Base-by-base conservation (phyloP, 257 asterid genomes). In the Capsicum chinense region DNA sequence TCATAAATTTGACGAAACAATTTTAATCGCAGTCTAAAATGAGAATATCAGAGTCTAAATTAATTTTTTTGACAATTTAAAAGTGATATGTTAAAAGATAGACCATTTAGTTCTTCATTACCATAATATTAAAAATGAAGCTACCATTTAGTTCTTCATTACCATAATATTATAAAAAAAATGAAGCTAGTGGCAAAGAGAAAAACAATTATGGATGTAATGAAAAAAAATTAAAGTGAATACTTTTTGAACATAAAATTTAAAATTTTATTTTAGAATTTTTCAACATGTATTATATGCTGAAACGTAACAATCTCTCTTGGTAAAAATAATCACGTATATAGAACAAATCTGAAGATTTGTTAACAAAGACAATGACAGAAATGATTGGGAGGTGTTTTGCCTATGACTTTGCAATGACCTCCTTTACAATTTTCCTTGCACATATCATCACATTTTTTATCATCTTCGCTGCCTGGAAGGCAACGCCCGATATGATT, bases 361-460 rank as follows among this genome's bases (percentile, higher is more conserved):
- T 73, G n/a, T 82, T 21, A 83, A 56, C 85, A 83, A 48, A 68
- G 56, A 14, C 85, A 83, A 66, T 83, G 85, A n/a, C 85, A 83
- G 9, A 52, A 83, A 21, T 83, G 85, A 83, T 83, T 69, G 5
- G 85, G 81, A n/a, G 85, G 70, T 3, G n/a, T 58, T 6, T 56
- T 58, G n/a, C 64, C 54, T 0, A 83, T 67, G 17, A 56, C 58
- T 69, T 83, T 83, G 59, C 85, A 83, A 0, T 68, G 66, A 9
- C 81, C 85, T 6, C 85, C 85, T 26, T 69, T 83, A 9, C 44
- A 11, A 48, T 76, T 67, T 35, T 4, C 3, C 47, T 70, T 70
- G 56, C 79, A 70, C 4, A 70, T 16, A 42, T 17, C 8, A 70
- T 70, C 16, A 42, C 79, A 70, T 70, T 39, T 70, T 0, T 3